Evolutionary conservation across 768 basidiomycete species (phyloP), one percentile per base, ranked within the genome.

Genomic region (Rubroboletus satanas): DNA sequence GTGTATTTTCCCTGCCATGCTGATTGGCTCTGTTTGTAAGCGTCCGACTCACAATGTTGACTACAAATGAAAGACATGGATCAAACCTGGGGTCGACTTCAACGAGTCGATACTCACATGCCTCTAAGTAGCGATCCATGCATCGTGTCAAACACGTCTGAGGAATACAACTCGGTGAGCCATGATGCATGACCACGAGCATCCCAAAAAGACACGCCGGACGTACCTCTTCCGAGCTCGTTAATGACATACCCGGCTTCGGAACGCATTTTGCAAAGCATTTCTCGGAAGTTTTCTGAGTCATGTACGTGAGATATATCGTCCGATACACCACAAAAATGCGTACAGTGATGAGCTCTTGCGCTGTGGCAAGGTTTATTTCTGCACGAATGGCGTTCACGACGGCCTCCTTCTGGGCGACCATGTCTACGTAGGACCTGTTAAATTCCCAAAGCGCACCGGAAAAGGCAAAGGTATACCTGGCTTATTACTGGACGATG

Each of bases 81-180:
- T 64, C 45, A 55, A 52, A 48, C 35, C 57, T 17, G 15, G n/a
- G 18, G 17, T 43, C 33, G 28, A 21, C 31, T 18, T 26, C 36
- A 49, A 26, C 28, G 32, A 15, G 10, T 15, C 5, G 4, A 33
- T 49, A 81, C 88, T 74, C 63, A 91, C 90, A 92, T 35, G 88
- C 88, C 71, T 93, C 88, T 75, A 93, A 76, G 66, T 91, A 93
- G 42, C 89, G 82, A 50, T 91, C 88, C 63, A 91, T 75, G 67
- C 91, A 93, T 54, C 83, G 77, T 7, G 81, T 73, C 41, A 93
- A 74, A 62, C 91, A 93, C 28, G 83, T 84, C 91, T 93, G 54
- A 3, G 18, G 29, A 35, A 35, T 18, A 38, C 11, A 35, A 32
- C 10, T 28, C 36, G 6, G 38, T 57, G 31, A 60, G 32, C 15